A percentile compares a stretch with the other conserved stretches of the same genome.
Evolutionary conservation across 1,139 yeast species (phyloP).

Genomic region (Ashbya aceris): DNA sequence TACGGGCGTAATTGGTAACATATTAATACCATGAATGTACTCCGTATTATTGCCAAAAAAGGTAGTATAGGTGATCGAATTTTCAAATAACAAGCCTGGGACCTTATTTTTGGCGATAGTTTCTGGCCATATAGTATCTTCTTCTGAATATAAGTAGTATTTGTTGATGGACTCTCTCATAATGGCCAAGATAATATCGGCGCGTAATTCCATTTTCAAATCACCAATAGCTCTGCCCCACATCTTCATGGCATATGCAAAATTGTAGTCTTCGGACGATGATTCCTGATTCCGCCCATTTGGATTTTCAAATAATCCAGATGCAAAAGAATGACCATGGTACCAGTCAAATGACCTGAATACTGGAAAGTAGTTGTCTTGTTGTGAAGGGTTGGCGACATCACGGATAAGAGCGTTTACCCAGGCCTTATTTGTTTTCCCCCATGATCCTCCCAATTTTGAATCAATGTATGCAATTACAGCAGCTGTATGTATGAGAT

Average conservation of each 20-base stretch:
- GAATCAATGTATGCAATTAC: constrained; percentile 58
- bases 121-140: constrained; percentile 53
- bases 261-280: constrained; percentile 72
- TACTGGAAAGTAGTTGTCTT: constrained; percentile 62
- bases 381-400: constrained; percentile 61
- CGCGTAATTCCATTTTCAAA: constrained; percentile 64
- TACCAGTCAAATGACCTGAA: constrained; percentile 74
- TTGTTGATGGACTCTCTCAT: constrained; percentile 51
- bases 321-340: constrained; percentile 81
- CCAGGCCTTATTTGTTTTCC: constrained; percentile 52
- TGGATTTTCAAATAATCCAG: constrained; percentile 57
- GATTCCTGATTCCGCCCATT: constrained; percentile 81
- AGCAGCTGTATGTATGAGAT: constrained; percentile 71
- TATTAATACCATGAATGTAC: constrained; percentile 56
- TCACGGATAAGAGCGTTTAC: constrained; percentile 60
- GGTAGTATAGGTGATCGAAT: constrained; percentile 51
- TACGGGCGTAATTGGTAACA: constrained; percentile 52
- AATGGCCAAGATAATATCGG: constrained; percentile 63
- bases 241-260: constrained; percentile 71
- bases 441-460: constrained; percentile 58
- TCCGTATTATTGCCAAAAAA: constrained; percentile 44
- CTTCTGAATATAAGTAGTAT: constrained; percentile 50
- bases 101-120: constrained; percentile 54
- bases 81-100: constrained; percentile 62
- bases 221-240: constrained; percentile 75